A percentile compares a stretch with the other conserved stretches of the same genome.
Conservation (phyloP, 108 stramenopile species). For the Nitzschia putrida region DNA sequence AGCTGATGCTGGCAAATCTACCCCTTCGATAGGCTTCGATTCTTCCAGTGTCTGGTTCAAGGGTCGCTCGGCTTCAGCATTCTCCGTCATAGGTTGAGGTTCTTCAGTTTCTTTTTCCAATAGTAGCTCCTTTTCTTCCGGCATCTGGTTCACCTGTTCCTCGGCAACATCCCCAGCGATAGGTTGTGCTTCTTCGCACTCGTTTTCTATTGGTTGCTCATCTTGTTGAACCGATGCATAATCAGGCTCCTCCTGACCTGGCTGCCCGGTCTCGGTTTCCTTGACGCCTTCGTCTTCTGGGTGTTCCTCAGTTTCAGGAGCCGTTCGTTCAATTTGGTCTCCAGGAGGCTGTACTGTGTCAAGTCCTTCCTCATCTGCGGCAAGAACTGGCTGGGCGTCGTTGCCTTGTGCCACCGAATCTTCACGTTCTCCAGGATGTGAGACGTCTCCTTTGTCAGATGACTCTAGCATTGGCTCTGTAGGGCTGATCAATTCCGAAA, state of each 20-base stretch:
- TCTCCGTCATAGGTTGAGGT: background rate
- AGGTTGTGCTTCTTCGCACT: background rate
- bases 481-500: too few species aligned
- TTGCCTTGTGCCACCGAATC: too few species aligned
- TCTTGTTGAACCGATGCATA: background rate
- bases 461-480: too few species aligned
- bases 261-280: background rate
- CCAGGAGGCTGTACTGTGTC: background rate
- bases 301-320: background rate
- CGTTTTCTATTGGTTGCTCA: background rate
- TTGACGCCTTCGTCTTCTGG: background rate
- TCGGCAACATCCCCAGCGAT: background rate
- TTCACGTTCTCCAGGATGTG: too few species aligned
- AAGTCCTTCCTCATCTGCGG: background rate
- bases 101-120: background rate
- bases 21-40: background rate
- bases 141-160: background rate
- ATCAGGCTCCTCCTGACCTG: too few species aligned
- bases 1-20: too few species aligned
- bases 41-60: background rate
- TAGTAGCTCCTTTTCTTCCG: background rate
- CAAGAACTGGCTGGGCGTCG: background rate
- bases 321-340: background rate
- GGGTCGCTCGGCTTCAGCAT: background rate
- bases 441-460: too few species aligned